Evolutionary conservation across 306 rosid species (phyloP), one percentile per base, ranked within the genome.

Genomic region (Carpinus fangiana): DNA sequence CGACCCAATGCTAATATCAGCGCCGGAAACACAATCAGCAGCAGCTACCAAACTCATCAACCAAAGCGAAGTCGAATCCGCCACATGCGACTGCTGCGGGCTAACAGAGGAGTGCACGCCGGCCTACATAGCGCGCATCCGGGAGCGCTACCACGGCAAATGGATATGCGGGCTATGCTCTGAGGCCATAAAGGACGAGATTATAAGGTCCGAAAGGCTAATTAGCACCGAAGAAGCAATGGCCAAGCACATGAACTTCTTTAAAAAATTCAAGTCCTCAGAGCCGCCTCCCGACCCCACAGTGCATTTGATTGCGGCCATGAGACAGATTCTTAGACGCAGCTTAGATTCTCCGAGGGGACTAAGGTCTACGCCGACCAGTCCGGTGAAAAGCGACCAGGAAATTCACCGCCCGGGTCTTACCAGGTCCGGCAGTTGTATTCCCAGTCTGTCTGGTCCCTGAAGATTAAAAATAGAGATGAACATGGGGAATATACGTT

Each of bases 91-190:
- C 8, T 92, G 98, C 75, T 94, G 98, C 85, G 97, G 97, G 7
- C 88, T 94, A 36, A 88, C 89, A 41, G 98, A 94, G 85, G 98
- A 94, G 83, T 94, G 98, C 86, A 92, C 98, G 2, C 92, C 86
- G 12, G 93, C 88, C 7, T 94, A 94, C 72, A 92, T 92, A 78
- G 88, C 86, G 59, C 84, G 89, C 72, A 80, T 94, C 82, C 87
- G 95, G 47, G 97, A 90, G 76, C 78, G 90, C 12, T 92, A 85
- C 65, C 72, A 75, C 18, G 97, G 96, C 43, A 92, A 87, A 72
- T 94, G 98, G 98, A 88, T 94, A 76, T 94, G 98, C 59, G 98
- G 98, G 34, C 86, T 94, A 31, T 94, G 98, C 71, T 85, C 89
- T 21, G 98, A 94, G 87, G 98, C 97, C 47, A 84, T 94, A 36